Evolutionary conservation across 2,329 filamentous ascomycete genomes (phyloP), one percentile per base, ranked within the genome.

Genomic region (Alternaria dauci): DNA sequence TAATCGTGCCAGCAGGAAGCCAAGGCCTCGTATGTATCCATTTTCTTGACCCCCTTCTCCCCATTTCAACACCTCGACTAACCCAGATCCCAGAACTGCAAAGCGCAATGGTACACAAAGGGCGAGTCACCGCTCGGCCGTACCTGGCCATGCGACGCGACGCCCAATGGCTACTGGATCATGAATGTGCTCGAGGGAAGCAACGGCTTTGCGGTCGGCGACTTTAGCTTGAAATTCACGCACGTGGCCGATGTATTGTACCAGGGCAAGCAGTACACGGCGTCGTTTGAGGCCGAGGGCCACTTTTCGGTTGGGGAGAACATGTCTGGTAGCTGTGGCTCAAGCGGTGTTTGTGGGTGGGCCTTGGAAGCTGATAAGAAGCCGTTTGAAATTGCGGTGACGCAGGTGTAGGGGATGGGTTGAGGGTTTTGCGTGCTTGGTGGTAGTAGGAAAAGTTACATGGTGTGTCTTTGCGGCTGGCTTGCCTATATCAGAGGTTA

Each of bases 161-260:
- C 59, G 1, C 53, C 54, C 9, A 50, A 69, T 1, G 71, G 73
- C 1, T 71, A 73, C 36, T 75, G 71, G 72, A 51, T 56, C 3
- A 68, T 75, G 56, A 59, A 68, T 11, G 60, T 73, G 26, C 50
- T 67, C 0, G 52, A 58, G n/a, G 65, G 65, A 20, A 52, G 47
- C 16, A 8, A 41, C 8, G 55, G 57, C 4, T 72, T 68, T 39
- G 39, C 25, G 1, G 28, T 44, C 4, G 55, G 44, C 4, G 52
- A 73, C 39, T 73, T 73, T 53, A 63, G 68, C n/a, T 43, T 72
- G 11, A 69, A 61, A n/a, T 69, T 73, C 26, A 70, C 60, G n/a
- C 60, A 71, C 25, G 66, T 70, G 2, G 61, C 60, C 2, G 67
- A 70, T 12, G 43, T 54, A 36, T 6, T 62, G 4, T 66, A 63